These are phyloP conservation scores for Punctularia strigosozonata DNA, from an alignment of 768 basidiomycete genomes.

Conservation along the genomic window DNA sequence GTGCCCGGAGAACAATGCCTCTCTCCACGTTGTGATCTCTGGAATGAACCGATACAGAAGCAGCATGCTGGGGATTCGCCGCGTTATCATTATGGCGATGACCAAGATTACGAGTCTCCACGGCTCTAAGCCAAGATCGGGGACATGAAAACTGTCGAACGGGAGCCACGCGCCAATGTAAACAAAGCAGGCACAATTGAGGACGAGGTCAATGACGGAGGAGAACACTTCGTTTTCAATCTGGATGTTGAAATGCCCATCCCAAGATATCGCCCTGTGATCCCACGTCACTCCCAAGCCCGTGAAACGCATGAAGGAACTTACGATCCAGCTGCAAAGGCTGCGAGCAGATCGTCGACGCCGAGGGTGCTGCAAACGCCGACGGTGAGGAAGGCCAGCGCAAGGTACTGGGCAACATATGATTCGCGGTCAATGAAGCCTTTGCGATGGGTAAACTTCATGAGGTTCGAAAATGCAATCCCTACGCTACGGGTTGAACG, in stretches of 20 bases:
- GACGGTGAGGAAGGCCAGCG: slow-evolving; percentile 58
- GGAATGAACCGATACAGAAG: slow-evolving; percentile 76
- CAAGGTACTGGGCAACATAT: slow-evolving; percentile 76
- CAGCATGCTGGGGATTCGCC: slow-evolving; percentile 74
- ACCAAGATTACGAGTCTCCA: slow-evolving; percentile 64
- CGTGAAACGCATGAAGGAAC: slow-evolving; percentile 21
- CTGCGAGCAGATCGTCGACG: slow-evolving; percentile 80
- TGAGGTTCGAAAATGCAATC: slow-evolving; percentile 52
- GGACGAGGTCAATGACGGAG: slow-evolving; percentile 79
- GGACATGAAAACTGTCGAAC: slow-evolving; percentile 42
- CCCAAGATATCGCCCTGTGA: slow-evolving; percentile 84
- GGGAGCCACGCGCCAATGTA: slow-evolving; percentile 86
- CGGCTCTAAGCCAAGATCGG: slow-evolving; percentile 48
- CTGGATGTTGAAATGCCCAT: slow-evolving; percentile 69
- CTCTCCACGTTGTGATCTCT: slow-evolving; percentile 73
- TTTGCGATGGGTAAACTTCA: slow-evolving; percentile 54
- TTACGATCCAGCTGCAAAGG: slow-evolving; percentile 73
- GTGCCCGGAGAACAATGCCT: slow-evolving; percentile 87
- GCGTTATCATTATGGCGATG: slow-evolving; percentile 55
- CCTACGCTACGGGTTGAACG: slow-evolving; percentile 26
- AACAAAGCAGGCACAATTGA: slow-evolving; percentile 72
- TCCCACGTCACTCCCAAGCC: slow-evolving; percentile 92
- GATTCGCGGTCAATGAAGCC: slow-evolving; percentile 73
- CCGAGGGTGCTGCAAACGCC: slow-evolving; percentile 77
- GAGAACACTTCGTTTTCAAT: slow-evolving; percentile 83